Base-by-base conservation (phyloP, 73 alveolate genomes). In the Blepharisma stoltei region DNA sequence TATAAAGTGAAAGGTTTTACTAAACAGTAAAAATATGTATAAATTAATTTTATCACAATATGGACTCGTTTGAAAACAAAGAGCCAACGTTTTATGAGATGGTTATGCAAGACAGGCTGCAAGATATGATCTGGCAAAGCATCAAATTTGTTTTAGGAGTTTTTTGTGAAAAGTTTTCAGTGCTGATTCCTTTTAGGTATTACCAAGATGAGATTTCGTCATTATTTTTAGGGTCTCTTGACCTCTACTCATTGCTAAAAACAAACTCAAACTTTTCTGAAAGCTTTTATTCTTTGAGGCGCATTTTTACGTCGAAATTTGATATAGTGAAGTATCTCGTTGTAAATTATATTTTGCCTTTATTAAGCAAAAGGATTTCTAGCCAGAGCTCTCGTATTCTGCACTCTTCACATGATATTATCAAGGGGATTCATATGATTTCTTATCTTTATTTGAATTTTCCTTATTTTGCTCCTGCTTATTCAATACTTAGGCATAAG, bases 111-210 rank as follows among this genome's bases (percentile, higher is more conserved):
- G 73, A 60, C 73, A n/a, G 73, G 2, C 73, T 60, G 18, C 38
- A 60, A 20, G 73, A 60, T 11, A 60, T 60, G 73, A n/a, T 60
- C 45, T 60, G 37, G 48, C 73, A 60, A 60, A 25, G 48, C 73
- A 9, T 60, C 11, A 60, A 25, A 14, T 25, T 20, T 25, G 14
- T 25, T 8, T 14, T 60, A 8, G 18, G 18, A 20, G 23, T 60
- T 25, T 25, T 60, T 8, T 60, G 18, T 14, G 73, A 60, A n/a
- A 60, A 25, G 23, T 20, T 25, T 60, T 38, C 73, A 60, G 14
- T 25, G 18, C 73, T 60, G 0, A 14, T 4, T 9, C 37, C 37
- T 14, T 60, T 60, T 18, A n/a, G 73, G 18, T 18, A 18, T 14
- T 25, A 60, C 5, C 46, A n/a, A 8, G 18, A 60, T 18, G 73